Base-by-base conservation (phyloP, 768 basidiomycete species). In the Pisolithus sp. region DNA sequence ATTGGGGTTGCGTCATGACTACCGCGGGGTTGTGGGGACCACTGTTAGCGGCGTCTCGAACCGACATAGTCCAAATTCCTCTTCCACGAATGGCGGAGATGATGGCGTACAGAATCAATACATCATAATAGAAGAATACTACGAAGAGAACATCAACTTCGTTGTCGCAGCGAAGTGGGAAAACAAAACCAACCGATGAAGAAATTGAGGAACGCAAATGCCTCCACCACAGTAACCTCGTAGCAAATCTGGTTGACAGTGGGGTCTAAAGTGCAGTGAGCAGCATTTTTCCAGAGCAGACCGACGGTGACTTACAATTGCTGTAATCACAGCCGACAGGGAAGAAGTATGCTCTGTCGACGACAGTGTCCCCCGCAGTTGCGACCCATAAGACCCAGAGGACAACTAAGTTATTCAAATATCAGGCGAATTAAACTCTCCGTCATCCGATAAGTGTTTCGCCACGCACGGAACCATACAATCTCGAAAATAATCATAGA, bases 91-190 rank as follows among this genome's bases (percentile, higher is more conserved):
- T 47, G 17, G 56, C 57, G 10, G 46, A 53, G 52, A 63, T 57
- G 40, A 63, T 57, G 43, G 58, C 62, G 30, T 57, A 65, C 41
- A 61, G 42, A 23, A 67, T 28, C 18, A 60, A 41, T 36, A 54
- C 48, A 39, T 56, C 58, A 24, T 53, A 58, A 50, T 65, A 67
- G 8, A 65, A 31, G 47, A 67, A 61, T 15, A 56, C 66, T 63
- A 18, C 36, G n/a, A 31, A 38, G 9, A 24, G 5, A 21, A 21
- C 15, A 30, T 50, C 36, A 53, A 48, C 20, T 8, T 10, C 12
- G 20, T 10, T 8, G 18, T 17, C 36, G 23, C 7, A 30, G 36
- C 20, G 3, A 15, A 24, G 26, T 36, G 37, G n/a, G n/a, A 18
- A 38, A 17, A 13, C 7, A 49, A n/a, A 38, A 4, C 63, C 2